These are phyloP conservation scores for Amborella trichopoda DNA, from an alignment of 164 flowering plant species.

Conservation along the genomic window DNA sequence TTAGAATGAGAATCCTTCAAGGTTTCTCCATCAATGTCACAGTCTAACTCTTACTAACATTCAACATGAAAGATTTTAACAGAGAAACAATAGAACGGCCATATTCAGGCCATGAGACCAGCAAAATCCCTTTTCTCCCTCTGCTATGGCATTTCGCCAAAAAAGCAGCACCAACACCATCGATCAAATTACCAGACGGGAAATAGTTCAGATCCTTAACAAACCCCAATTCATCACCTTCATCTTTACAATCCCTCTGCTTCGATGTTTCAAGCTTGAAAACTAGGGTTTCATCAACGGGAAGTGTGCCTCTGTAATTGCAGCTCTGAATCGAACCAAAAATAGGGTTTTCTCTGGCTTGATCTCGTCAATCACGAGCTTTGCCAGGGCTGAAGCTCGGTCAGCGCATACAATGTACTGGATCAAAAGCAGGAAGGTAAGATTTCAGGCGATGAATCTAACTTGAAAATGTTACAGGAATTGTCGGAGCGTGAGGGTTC, in stretches of 20 bases:
- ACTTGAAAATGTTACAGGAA: constrained; percentile 6
- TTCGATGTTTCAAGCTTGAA: constrained; percentile 12
- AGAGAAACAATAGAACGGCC: constrained; percentile 2
- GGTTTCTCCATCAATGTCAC: too few species aligned
- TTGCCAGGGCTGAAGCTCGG: constrained; percentile 7
- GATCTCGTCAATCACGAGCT: constrained; percentile 1
- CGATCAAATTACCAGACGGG: constrained; percentile 12
- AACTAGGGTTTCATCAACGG: constrained; percentile 5
- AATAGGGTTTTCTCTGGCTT: constrained; percentile 6
- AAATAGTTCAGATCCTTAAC: constrained; percentile 4
- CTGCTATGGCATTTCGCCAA: constrained; percentile 8
- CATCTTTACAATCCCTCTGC: constrained; percentile 6
- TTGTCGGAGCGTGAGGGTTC: constrained; percentile 5
- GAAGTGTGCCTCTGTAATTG: constrained; percentile 8
- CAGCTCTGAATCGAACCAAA: constrained; percentile 8
- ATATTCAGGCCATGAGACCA: constrained; percentile 10
- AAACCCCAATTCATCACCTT: too few species aligned
- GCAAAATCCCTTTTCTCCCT: constrained; percentile 8
- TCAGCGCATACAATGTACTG: constrained; percentile 5
- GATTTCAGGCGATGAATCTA: constrained; percentile 1
- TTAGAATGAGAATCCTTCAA: constrained; percentile 4
- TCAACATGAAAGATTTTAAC: constrained; percentile 5
- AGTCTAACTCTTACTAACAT: too few species aligned
- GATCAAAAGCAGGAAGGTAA: constrained; percentile 3
- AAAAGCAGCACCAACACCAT: constrained; percentile 8